Percentiles rank a stretch among this genome's conserved stretches.
phyloP scores from a whole-genome alignment of 176 grass and related monocot genomes.

The Musa beccarii region DNA sequence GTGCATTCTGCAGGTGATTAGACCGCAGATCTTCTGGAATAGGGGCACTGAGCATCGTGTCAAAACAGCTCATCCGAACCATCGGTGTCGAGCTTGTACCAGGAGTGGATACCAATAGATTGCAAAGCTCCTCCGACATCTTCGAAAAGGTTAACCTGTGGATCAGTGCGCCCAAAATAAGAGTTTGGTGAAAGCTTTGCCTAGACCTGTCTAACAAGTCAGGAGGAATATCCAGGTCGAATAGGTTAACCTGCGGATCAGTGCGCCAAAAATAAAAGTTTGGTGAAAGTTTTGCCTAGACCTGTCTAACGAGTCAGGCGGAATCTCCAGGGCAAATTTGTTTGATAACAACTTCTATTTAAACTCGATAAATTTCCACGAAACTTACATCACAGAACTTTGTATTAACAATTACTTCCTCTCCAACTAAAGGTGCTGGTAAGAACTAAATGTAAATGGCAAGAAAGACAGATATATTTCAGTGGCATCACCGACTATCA shows the following conservation, averaged over 20 bases:
- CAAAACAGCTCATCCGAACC: slow-evolving; percentile 60
- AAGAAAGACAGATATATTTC: too few species aligned
- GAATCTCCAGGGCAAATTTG: neutral
- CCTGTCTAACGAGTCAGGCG: neutral
- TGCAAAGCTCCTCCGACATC: slow-evolving; percentile 68
- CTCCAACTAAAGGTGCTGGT: too few species aligned
- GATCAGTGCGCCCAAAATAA: neutral
- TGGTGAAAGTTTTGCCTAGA: neutral
- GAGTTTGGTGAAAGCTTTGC: neutral
- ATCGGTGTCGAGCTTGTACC: slow-evolving; percentile 13
- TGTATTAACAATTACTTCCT: too few species aligned
- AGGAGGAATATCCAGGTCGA: neutral
- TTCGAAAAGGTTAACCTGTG: slow-evolving; percentile 73
- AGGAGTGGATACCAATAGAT: slow-evolving; percentile 38
- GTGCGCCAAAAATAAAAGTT: neutral
- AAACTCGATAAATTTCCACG: too few species aligned
- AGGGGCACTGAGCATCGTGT: slow-evolving; percentile 57
- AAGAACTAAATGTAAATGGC: too few species aligned
- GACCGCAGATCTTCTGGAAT: slow-evolving; percentile 40
- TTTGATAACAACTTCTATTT: too few species aligned
- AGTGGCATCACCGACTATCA: too few species aligned
- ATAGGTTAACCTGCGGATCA: slow-evolving; percentile 47
- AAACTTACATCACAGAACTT: too few species aligned
- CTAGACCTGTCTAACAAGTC: neutral
- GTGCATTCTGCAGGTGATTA: slow-evolving; percentile 48